phyloP scores from a whole-genome alignment of 2,329 filamentous ascomycete genomes.

The Trichoderma sp. region DNA sequence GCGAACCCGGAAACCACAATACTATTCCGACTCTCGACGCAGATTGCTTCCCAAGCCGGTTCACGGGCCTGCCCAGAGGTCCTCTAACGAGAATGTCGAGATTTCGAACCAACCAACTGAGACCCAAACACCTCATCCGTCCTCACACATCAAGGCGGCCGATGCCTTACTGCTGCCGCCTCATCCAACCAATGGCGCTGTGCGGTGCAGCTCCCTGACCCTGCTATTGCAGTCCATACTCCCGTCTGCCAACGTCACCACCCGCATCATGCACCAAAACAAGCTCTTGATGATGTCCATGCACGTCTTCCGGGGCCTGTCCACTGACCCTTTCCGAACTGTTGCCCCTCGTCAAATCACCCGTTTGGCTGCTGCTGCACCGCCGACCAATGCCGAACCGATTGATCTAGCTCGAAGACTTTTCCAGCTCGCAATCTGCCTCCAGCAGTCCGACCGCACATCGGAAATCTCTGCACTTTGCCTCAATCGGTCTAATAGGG shows the following conservation, averaged over 20 bases:
- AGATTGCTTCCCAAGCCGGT: slow-evolving; percentile 5
- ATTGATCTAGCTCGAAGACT: slow-evolving; percentile 13
- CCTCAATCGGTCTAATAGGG: background rate
- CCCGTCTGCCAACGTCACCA: slow-evolving; percentile 5
- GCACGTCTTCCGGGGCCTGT: slow-evolving; percentile 19
- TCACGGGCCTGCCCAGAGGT: background rate
- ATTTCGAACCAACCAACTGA: background rate
- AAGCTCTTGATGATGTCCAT: slow-evolving; percentile 16
- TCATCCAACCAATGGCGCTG: background rate
- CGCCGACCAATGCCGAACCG: background rate
- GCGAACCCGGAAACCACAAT: background rate
- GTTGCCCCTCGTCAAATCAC: background rate
- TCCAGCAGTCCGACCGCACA: slow-evolving; percentile 10
- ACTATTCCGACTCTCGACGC: background rate
- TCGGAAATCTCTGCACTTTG: slow-evolving; percentile 8
- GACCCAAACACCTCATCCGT: background rate
- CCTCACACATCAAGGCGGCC: background rate
- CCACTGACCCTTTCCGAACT: slow-evolving; percentile 1
- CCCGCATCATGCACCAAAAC: slow-evolving; percentile 21
- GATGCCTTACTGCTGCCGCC: background rate
- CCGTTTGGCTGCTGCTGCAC: background rate
- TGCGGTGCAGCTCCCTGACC: background rate
- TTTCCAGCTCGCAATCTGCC: slow-evolving; percentile 16
- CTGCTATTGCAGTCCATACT: slow-evolving; percentile 16
- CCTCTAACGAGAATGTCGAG: background rate